These are phyloP conservation scores for Populus ilicifolia DNA, from an alignment of 345 rosid species.

Conservation along the genomic window DNA sequence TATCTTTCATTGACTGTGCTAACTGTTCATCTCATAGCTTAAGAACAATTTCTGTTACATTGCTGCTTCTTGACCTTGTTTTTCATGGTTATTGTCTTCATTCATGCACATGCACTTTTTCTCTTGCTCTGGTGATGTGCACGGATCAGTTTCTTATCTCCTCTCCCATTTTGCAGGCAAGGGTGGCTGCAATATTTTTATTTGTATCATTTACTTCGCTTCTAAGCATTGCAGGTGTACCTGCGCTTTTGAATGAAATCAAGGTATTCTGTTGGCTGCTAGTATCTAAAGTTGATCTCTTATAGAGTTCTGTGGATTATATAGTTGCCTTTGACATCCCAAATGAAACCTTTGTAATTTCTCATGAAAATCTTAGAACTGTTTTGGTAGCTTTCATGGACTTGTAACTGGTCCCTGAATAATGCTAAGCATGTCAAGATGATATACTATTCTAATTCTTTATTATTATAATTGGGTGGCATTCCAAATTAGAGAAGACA, in stretches of 20 bases:
- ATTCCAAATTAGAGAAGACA: too few species aligned
- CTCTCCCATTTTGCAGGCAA: conserved; percentile 51
- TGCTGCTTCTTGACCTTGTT: not conserved
- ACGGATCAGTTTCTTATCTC: not conserved
- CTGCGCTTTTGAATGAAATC: conserved; percentile 71
- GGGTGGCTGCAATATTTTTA: conserved; percentile 81
- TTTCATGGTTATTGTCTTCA: not conserved
- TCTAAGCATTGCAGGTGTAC: conserved; percentile 77
- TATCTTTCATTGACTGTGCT: not conserved
- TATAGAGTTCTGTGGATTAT: not conserved
- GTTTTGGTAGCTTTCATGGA: not conserved
- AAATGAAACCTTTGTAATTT: not conserved
- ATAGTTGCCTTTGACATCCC: not conserved
- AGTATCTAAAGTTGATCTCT: not conserved
- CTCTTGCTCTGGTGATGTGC: not conserved
- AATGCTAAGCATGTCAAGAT: too few species aligned
- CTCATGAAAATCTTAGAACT: not conserved
- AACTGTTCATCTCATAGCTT: not conserved
- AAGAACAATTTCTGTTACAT: not conserved
- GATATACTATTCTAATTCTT: too few species aligned
- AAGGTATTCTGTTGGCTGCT: conserved; percentile 40
- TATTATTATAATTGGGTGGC: too few species aligned
- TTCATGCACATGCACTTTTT: not conserved
- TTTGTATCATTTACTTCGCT: conserved; percentile 87
- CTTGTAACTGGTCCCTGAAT: not conserved